These are phyloP conservation scores for Boletus insuetus DNA, from an alignment of 768 basidiomycete genomes.

Conservation along the genomic window DNA sequence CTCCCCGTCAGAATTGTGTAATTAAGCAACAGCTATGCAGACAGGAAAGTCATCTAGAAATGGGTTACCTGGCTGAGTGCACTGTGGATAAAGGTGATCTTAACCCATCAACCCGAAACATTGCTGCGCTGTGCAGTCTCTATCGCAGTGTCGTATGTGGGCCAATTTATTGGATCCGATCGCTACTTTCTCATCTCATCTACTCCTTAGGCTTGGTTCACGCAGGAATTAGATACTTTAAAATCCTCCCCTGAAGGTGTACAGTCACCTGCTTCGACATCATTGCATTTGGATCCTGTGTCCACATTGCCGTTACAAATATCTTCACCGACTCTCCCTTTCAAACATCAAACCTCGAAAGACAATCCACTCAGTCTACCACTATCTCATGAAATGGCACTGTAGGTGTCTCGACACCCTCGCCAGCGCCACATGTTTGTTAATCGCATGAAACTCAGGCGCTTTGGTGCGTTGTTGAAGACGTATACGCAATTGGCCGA, in stretches of 20 bases:
- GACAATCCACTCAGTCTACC: constrained; percentile 64
- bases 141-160: constrained; percentile 81
- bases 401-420: constrained; percentile 50
- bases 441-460: constrained; percentile 46
- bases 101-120: constrained; percentile 65
- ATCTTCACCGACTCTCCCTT: constrained; percentile 47
- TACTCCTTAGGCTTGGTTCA: constrained; percentile 80
- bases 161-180: neutral
- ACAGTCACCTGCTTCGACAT: constrained; percentile 48
- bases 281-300: constrained; percentile 45
- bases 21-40: constrained; percentile 57
- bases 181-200: constrained; percentile 11
- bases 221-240: constrained; percentile 62
- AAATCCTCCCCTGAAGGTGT: constrained; percentile 54
- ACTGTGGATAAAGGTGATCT: constrained; percentile 61
- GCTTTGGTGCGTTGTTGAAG: constrained; percentile 86
- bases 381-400: constrained; percentile 82
- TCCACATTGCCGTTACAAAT: constrained; percentile 41
- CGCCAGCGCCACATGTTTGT: neutral
- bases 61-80: constrained; percentile 57
- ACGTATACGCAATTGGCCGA: constrained; percentile 90
- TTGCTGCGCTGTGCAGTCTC: constrained; percentile 72
- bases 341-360: constrained; percentile 34
- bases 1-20: constrained; percentile 35
- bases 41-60: constrained; percentile 80